These are phyloP conservation scores for Exserohilum turcica DNA, from an alignment of 2,329 filamentous ascomycete genomes.

Conservation along the genomic window DNA sequence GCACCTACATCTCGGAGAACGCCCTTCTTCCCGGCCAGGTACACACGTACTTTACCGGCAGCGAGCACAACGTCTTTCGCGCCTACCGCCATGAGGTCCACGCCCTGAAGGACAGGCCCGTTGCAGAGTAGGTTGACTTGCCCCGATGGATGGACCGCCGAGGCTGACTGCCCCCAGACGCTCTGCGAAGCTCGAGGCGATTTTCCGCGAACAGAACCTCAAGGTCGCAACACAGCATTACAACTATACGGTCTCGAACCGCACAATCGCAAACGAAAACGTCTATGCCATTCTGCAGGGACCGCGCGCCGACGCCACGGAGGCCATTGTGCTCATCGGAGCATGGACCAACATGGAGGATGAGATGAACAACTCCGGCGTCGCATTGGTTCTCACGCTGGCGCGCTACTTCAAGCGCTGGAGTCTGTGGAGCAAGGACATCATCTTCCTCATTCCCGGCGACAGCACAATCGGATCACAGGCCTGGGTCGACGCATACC, in stretches of 20 bases:
- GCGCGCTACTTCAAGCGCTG: slow-evolving; percentile 96
- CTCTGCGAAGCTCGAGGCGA: slow-evolving; percentile 73
- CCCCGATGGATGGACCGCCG: neutral
- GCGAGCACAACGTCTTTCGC: slow-evolving; percentile 91
- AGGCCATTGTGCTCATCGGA: slow-evolving; percentile 90
- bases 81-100: slow-evolving; percentile 87
- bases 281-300: slow-evolving; percentile 92
- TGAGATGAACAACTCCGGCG: slow-evolving; percentile 81
- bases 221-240: slow-evolving; percentile 90
- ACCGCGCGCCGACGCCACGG: slow-evolving; percentile 91
- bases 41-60: slow-evolving; percentile 95
- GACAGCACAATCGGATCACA: slow-evolving; percentile 91
- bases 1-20: slow-evolving; percentile 97
- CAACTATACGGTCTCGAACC: slow-evolving; percentile 78
- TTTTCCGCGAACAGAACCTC: slow-evolving; percentile 78
- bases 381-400: slow-evolving; percentile 83
- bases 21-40: slow-evolving; percentile 94
- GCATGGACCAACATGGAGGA: slow-evolving; percentile 84
- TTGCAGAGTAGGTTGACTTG: slow-evolving; percentile 42
- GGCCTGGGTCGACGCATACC: slow-evolving; percentile 97
- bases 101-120: slow-evolving; percentile 55
- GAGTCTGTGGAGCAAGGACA: slow-evolving; percentile 99
- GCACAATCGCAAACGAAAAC: slow-evolving; percentile 79
- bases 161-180: slow-evolving; percentile 50
- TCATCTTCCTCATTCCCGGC: slow-evolving; percentile 85